Evolutionary conservation across 371 early-diverging fungal species (phyloP).

Genomic region (Mortierella sp.): DNA sequence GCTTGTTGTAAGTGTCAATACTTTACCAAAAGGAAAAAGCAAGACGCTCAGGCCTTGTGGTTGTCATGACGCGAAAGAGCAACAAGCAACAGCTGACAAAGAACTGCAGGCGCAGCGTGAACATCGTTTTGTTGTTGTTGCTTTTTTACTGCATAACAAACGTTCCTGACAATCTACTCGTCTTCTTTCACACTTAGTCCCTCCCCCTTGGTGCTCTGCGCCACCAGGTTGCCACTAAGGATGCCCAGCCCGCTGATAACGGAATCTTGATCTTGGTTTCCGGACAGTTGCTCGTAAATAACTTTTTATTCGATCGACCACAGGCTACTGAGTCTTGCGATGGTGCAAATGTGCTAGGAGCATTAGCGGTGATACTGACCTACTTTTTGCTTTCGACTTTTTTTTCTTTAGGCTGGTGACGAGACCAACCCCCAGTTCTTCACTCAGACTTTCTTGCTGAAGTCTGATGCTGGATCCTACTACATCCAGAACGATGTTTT

Average conservation of each 20-base stretch:
- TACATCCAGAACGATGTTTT: constrained; percentile 88
- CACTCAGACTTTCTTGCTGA: constrained; percentile 88
- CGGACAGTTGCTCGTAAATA: constrained; percentile 84
- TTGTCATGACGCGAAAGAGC: neutral
- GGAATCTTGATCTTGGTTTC: constrained; percentile 81
- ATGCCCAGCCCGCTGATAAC: constrained; percentile 84
- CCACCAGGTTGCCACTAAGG: constrained; percentile 79
- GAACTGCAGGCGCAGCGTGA: neutral
- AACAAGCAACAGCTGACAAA: neutral
- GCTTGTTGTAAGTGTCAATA: constrained; percentile 75
- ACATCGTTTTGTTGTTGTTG: neutral
- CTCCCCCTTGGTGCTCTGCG: constrained; percentile 84
- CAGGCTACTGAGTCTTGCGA: neutral
- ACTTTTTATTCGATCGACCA: neutral
- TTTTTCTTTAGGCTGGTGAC: constrained; percentile 74
- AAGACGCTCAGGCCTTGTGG: neutral
- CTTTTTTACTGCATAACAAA: neutral
- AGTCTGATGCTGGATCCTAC: constrained; percentile 69
- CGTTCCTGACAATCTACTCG: neutral
- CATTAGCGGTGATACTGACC: neutral
- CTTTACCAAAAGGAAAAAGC: neutral
- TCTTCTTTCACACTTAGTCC: constrained; percentile 57
- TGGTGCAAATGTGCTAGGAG: too few relatives aligned
- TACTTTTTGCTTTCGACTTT: neutral
- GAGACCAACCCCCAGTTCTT: constrained; percentile 84